Evolutionary conservation across 2,329 filamentous ascomycete genomes (phyloP), one percentile per base, ranked within the genome.

Genomic region (Emmonsia crescens): DNA sequence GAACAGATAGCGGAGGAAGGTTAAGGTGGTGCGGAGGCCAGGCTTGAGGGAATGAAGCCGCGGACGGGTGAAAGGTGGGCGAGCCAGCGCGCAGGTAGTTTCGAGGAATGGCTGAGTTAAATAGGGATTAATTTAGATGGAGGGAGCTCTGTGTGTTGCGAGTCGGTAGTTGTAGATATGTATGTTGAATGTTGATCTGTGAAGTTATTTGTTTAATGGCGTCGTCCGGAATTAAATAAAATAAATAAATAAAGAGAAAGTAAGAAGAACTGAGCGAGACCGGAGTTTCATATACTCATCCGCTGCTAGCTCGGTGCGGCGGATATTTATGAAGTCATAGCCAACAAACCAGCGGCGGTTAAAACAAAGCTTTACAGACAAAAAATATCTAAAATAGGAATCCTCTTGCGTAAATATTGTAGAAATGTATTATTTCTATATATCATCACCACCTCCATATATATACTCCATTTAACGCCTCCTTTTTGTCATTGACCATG

Each of bases 1-100:
- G 69, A 91, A 85, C 85, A 86, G 19, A 68, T 69, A 69, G 67
- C 86, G 82, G 57, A 91, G 71, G 48, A 74, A 64, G 52, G 68
- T 72, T 48, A 74, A 63, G 51, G 68, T 69, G 46, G 60, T 33
- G 4, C 36, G 56, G 29, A 29, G 24, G 46, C 29, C 36, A 24
- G 48, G 31, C 33, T 40, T 60, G 36, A 40, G 21, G 27, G 51
- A 33, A 40, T 33, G 27, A 29, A 44, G 24, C 42, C 58, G 33
- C 33, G 38, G 49, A 36, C 58, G 57, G 57, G 14, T 33, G 24
- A 46, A 42, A 51, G 62, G 62, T 55, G 33, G 55, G 42, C 57
- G 63, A 64, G 63, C 63, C 63, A 64, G 56, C 24, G 48, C 49
- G 56, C 14, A 52, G 29, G 49, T 27, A 29, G 55, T 57, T 42